Evolutionary conservation across 306 rosid genomes (phyloP).

Genomic region (Vigna angularis): DNA sequence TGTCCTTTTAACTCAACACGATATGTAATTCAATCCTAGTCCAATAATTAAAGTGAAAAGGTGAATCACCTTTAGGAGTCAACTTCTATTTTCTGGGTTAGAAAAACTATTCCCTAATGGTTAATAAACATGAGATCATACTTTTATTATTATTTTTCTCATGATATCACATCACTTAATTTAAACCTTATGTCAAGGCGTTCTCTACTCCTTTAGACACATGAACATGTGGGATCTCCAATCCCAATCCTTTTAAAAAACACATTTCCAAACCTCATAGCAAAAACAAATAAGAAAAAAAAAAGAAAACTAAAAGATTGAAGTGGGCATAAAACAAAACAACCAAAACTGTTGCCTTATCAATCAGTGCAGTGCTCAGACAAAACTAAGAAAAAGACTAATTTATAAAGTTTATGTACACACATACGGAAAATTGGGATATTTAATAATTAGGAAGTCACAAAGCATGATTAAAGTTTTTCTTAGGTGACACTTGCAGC

Average conservation of each 20-base stretch:
- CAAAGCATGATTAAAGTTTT: conserved; percentile 43
- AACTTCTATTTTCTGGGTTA: not conserved
- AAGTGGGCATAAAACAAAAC: not conserved
- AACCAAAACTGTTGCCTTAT: conserved; percentile 32
- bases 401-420: conserved; percentile 18
- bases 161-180: conserved; percentile 45
- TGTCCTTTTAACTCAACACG: not conserved
- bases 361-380: conserved; percentile 36
- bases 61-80: not conserved
- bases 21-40: conserved; percentile 13
- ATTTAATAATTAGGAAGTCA: conserved; percentile 7
- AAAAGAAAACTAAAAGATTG: conserved; percentile 1
- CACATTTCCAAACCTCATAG: conserved; percentile 16
- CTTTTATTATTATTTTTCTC: not conserved
- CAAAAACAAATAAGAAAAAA: conserved; percentile 31
- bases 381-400: conserved; percentile 39
- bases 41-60: conserved; percentile 22
- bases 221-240: conserved; percentile 50
- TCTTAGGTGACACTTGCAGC: conserved; percentile 42
- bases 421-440: not conserved
- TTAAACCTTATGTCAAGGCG: conserved; percentile 54
- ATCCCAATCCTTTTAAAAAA: conserved; percentile 42
- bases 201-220: conserved; percentile 49
- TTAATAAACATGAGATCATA: conserved; percentile 5
- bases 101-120: not conserved